Evolutionary conservation across 305 asterid genomes (phyloP).

Genomic region (Vinca major): DNA sequence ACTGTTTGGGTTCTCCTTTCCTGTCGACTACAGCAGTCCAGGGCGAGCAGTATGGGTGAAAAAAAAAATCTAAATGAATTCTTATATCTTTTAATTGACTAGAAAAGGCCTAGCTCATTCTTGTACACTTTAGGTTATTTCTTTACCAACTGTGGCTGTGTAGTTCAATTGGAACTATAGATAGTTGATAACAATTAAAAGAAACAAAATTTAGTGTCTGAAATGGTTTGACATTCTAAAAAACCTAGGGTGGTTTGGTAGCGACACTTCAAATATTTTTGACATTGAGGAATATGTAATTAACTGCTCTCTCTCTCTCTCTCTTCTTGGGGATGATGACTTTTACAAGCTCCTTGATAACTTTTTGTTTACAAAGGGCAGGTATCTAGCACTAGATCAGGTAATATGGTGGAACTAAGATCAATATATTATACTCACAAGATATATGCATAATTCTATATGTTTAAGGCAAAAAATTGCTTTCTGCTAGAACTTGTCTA

Average conservation of each 20-base stretch:
- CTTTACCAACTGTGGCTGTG: background rate
- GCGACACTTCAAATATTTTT: background rate
- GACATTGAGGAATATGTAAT: background rate
- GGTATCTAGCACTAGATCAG: background rate
- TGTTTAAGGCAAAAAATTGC: background rate
- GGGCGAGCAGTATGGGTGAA: background rate
- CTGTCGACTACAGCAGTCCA: background rate
- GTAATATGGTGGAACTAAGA: background rate
- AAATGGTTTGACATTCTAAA: background rate
- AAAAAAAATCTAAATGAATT: background rate
- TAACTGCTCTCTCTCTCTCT: background rate
- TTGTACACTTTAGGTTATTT: background rate
- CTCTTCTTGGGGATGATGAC: background rate
- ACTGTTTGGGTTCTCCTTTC: background rate
- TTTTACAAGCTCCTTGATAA: background rate
- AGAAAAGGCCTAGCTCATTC: background rate
- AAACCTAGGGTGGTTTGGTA: background rate
- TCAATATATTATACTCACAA: too few relatives aligned
- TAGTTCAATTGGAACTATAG: background rate
- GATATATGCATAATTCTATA: background rate
- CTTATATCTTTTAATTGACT: background rate
- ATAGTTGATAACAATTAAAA: background rate
- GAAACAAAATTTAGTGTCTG: background rate
- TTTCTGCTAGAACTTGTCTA: background rate
- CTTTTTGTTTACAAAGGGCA: background rate